Conservation (phyloP, 345 rosid genomes). For the Rhizophora apiculata region DNA sequence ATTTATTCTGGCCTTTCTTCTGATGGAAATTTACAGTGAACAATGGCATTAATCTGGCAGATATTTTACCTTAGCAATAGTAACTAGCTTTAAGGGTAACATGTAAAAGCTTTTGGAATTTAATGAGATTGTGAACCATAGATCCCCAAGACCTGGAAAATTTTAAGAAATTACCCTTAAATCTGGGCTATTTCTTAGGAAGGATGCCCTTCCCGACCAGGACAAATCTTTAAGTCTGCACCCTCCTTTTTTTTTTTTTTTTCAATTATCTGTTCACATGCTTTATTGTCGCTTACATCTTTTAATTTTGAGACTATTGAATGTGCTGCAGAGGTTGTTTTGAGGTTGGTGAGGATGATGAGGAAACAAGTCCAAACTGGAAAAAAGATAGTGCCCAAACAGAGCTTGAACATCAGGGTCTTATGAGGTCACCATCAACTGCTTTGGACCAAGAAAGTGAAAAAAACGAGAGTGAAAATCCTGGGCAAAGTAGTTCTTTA, state of each 20-base stretch:
- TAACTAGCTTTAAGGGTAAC: too few relatives aligned
- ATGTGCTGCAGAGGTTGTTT: conserved; percentile 75
- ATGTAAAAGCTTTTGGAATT: too few relatives aligned
- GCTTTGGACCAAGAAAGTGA: conserved; percentile 33
- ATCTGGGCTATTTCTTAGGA: too few relatives aligned
- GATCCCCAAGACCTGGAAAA: too few relatives aligned
- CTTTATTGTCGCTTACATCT: not conserved
- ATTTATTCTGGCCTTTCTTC: not conserved
- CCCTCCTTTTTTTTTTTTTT: too few relatives aligned
- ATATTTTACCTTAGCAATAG: not conserved
- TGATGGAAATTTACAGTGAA: conserved; percentile 4
- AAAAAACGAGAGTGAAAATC: conserved; percentile 47
- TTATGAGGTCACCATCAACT: conserved; percentile 37
- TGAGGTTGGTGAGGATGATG: conserved; percentile 71
- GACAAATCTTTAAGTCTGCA: too few relatives aligned
- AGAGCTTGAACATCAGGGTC: conserved; percentile 45
- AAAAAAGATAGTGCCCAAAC: conserved; percentile 35
- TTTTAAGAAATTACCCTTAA: too few relatives aligned
- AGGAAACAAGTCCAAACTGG: conserved; percentile 51
- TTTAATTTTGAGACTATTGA: not conserved
- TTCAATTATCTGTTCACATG: too few relatives aligned
- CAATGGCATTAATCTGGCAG: not conserved
- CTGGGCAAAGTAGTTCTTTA: conserved; percentile 42
- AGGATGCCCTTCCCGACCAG: too few relatives aligned
- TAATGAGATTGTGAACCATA: not conserved